Evolutionary conservation across 2,329 filamentous ascomycete species (phyloP).

Genomic region (Clarireedia sp.): DNA sequence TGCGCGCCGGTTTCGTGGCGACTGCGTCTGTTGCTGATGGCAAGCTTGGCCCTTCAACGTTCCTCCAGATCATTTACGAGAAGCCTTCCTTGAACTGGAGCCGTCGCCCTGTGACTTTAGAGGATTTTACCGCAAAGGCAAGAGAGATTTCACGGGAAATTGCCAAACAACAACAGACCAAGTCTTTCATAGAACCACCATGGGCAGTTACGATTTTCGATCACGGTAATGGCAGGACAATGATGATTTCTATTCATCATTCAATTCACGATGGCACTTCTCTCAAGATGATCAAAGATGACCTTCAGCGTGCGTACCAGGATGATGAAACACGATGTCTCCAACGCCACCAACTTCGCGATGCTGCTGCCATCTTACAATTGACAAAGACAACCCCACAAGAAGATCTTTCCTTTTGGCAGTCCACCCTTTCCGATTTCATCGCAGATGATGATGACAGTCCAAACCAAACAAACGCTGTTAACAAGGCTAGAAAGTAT

Average conservation of each 20-base stretch:
- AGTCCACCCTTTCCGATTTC: not conserved
- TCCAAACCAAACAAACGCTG: not conserved
- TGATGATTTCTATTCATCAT: conserved; percentile 2
- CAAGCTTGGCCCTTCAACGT: not conserved
- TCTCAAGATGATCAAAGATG: not conserved
- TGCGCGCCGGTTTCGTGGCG: conserved; percentile 28
- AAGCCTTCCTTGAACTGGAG: not conserved
- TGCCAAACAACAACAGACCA: not conserved
- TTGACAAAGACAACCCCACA: not conserved
- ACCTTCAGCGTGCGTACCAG: not conserved
- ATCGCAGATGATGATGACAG: not conserved
- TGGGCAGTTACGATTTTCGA: not conserved
- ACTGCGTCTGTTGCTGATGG: not conserved
- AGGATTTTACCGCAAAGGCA: not conserved
- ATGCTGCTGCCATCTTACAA: not conserved
- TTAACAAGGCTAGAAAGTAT: not conserved
- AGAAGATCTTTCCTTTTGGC: not conserved
- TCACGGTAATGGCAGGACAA: not conserved
- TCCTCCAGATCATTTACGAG: conserved; percentile 11
- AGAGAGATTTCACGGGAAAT: not conserved
- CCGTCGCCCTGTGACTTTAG: not conserved
- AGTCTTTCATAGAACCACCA: not conserved
- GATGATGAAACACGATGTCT: not conserved
- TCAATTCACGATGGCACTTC: not conserved
- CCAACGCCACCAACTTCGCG: not conserved